Percentiles rank a stretch among this genome's conserved stretches.
These are phyloP conservation scores for Hemileccinum rubropunctum DNA, from an alignment of 768 basidiomycete genomes.

Conservation along the genomic window DNA sequence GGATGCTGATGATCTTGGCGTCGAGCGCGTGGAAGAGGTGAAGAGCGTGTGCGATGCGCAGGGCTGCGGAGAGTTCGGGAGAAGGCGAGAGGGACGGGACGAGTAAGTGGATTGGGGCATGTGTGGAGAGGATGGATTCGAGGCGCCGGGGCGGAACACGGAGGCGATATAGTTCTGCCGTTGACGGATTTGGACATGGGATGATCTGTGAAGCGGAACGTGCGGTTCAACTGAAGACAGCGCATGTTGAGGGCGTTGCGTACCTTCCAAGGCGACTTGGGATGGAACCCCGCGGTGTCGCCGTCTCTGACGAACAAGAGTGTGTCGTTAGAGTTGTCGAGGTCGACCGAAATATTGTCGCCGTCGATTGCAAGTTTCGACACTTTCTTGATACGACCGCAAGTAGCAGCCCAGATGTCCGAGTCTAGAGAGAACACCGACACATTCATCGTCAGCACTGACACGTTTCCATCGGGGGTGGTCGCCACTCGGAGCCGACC, in stretches of 20 bases:
- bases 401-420: background rate
- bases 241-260: background rate
- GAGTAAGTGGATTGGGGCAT: slow-evolving; percentile 55
- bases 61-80: slow-evolving; percentile 51
- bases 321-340: background rate
- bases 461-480: slow-evolving; percentile 3
- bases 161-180: background rate
- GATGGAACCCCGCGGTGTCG: background rate
- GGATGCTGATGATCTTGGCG: slow-evolving; percentile 50
- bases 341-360: background rate
- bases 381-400: background rate
- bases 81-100: slow-evolving; percentile 37
- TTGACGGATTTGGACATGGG: background rate
- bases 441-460: slow-evolving; percentile 25
- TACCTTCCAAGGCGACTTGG: slow-evolving; percentile 25
- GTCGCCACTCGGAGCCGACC: slow-evolving; percentile 20
- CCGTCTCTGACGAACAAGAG: slow-evolving; percentile 12
- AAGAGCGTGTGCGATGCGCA: slow-evolving; percentile 67
- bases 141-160: slow-evolving; percentile 40
- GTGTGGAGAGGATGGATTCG: slow-evolving; percentile 60
- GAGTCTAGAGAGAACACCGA: slow-evolving; percentile 21
- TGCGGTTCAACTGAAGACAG: background rate
- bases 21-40: slow-evolving; percentile 70
- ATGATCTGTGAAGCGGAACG: slow-evolving; percentile 1
- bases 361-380: slow-evolving; percentile 14